A percentile compares a stretch with the other conserved stretches of the same genome.
These are phyloP conservation scores for Hypoxylon sp. DNA, from an alignment of 2,329 filamentous ascomycete species.

Conservation along the genomic window DNA sequence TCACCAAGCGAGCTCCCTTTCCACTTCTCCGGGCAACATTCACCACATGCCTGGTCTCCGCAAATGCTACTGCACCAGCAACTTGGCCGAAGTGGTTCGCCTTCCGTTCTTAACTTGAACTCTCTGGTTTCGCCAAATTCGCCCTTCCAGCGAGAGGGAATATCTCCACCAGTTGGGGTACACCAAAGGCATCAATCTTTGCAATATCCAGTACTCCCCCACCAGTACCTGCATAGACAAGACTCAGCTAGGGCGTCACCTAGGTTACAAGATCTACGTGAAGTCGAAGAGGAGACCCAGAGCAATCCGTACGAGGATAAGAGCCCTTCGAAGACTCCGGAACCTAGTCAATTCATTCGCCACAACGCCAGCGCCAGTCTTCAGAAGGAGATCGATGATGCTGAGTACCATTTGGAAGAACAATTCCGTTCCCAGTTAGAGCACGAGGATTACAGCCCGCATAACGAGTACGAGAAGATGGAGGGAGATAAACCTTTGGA, in stretches of 20 bases:
- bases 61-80: conserved; percentile 67
- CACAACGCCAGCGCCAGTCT: conserved; percentile 83
- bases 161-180: conserved; percentile 58
- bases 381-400: conserved; percentile 86
- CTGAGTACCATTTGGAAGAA: conserved; percentile 86
- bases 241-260: conserved; percentile 69
- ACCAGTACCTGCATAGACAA: conserved; percentile 67
- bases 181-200: conserved; percentile 71
- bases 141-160: conserved; percentile 68
- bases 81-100: conserved; percentile 70
- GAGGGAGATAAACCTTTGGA: conserved; percentile 46
- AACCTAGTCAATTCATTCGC: conserved; percentile 60
- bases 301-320: conserved; percentile 57
- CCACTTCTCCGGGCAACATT: conserved; percentile 73
- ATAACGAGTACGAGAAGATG: conserved; percentile 58
- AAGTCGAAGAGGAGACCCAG: conserved; percentile 74
- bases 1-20: conserved; percentile 74
- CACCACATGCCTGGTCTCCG: conserved; percentile 69
- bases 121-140: conserved; percentile 73
- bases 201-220: conserved; percentile 68
- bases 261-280: conserved; percentile 77
- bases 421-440: conserved; percentile 83
- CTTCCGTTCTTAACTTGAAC: conserved; percentile 67
- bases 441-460: conserved; percentile 80
- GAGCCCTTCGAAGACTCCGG: conserved; percentile 67